Base-by-base conservation (phyloP, 2,329 filamentous ascomycete genomes). In the Diatrype stigma region DNA sequence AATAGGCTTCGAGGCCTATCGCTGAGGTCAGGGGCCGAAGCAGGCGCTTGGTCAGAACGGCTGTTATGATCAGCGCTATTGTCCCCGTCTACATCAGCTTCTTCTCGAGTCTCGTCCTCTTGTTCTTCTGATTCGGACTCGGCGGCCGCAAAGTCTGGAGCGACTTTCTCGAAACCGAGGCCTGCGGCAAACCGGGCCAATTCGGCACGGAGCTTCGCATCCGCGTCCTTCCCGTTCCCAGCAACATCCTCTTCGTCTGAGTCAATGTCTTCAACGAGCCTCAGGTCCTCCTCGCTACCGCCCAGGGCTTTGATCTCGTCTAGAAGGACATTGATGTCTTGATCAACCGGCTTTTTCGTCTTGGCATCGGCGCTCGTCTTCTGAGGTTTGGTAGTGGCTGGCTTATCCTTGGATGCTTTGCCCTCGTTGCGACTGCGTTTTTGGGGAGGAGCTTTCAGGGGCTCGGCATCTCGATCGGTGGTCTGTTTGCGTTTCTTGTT, bases 261-360 rank as follows among this genome's bases (percentile, higher is more conserved):
- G 55, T 74, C 70, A 6, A 77, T 69, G 52, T 78, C 80, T 40
- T 75, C 78, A 48, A 87, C 77, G 32, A 87, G 74, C 34, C 81
- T 78, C 42, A 85, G 65, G 56, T 87, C 85, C 40, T 81, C 75
- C 65, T 87, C 81, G 48, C 85, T 82, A 14, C 85, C 85, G 3
- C 84, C 85, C 2, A 88, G 71, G 14, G 81, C 81, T 56, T 77
- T 73, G 54, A 87, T 87, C 61, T 87, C 85, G 50, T 81, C 77
- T 7, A 87, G 69, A 4, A 87, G 70, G 12, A 67, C 63, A 26
- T 56, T 60, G 14, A 17, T 14, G n/a, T 44, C 21, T 12, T 16
- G 6, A n/a, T 3, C 12, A 1, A 12, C 16, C 37, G 52, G 52
- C 30, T 71, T 69, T 42, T 62, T 63, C 22, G 62, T 56, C 22